Evolutionary conservation across 2,329 filamentous ascomycete genomes (phyloP), one percentile per base, ranked within the genome.

Genomic region (Ophiostoma pallidulum): DNA sequence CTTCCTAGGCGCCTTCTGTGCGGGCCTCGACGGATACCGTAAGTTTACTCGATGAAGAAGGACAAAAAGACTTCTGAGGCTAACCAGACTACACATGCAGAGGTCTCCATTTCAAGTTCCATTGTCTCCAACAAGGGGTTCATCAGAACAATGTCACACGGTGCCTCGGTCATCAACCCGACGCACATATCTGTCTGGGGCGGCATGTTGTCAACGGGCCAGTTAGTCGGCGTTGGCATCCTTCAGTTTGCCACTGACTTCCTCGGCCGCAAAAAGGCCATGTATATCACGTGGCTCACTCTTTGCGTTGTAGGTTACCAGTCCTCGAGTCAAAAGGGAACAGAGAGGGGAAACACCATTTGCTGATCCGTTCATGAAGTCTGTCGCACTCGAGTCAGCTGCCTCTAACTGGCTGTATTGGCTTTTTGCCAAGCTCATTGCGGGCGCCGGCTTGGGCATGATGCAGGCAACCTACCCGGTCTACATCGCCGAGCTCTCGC

Each of bases 391-490:
- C n/a, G 41, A 44, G 33, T 44, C 41, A 1, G 32, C 32, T 8
- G 41, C 41, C 22, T 26, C 19, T 9, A 44, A 44, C 22, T 44
- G 41, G 41, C 41, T 44, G 3, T 44, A 44, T 22, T 44, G 41
- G 41, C 41, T 44, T 9, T 44, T 44, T 37, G 41, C 41, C 33
- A 44, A 44, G 20, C 41, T 44, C 20, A 44, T 44, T 36, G 41
- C 41, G 12, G 41, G 41, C n/a, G 41, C 41, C 16, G 41, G 41
- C 8, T 31, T 44, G n/a, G 41, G 41, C 41, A 44, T 44, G 41
- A 44, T 44, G 41, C 32, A 44, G 33, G 41, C 41, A 4, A 44
- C 33, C 8, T 37, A 44, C 24, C 41, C 41, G 8, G 32, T 44
- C 7, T 44, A 44, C 41, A 44, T 44, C 29, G 41, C 41, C 16